Percentiles rank a stretch among this genome's conserved stretches.
Conservation (phyloP, 2,329 filamentous ascomycete species). For the Xylariaceae sp. region DNA sequence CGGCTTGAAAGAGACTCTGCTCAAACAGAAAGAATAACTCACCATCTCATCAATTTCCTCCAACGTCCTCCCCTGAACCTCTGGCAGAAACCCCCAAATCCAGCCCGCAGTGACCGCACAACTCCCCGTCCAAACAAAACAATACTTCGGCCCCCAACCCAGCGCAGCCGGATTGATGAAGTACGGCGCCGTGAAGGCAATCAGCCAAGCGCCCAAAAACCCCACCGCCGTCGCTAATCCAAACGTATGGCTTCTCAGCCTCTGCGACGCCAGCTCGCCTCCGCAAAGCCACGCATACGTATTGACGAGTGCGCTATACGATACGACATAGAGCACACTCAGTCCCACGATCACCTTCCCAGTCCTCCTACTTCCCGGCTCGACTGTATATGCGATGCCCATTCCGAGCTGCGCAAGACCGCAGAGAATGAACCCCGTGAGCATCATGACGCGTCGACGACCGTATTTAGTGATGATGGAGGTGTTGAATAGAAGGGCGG, state of each 20-base stretch:
- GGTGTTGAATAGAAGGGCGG: constrained; percentile 50
- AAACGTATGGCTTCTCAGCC: constrained; percentile 52
- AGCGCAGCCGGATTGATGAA: constrained; percentile 51
- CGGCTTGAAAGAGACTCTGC: constrained; percentile 15
- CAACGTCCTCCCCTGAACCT: constrained; percentile 47
- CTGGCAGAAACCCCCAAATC: constrained; percentile 47
- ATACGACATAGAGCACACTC: constrained; percentile 48
- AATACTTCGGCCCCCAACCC: constrained; percentile 53
- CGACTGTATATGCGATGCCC: constrained; percentile 45
- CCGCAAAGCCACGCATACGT: constrained; percentile 54
- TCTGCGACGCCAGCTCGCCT: constrained; percentile 52
- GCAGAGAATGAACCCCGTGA: constrained; percentile 45
- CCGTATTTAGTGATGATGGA: constrained; percentile 48
- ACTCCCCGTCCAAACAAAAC: constrained; percentile 48
- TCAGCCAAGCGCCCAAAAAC: constrained; percentile 52
- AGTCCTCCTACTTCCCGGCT: constrained; percentile 33
- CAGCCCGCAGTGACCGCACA: constrained; percentile 32
- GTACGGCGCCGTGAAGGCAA: constrained; percentile 53
- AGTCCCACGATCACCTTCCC: constrained; percentile 48
- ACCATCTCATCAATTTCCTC: constrained; percentile 54
- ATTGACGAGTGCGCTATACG: constrained; percentile 49
- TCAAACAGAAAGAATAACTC: constrained; percentile 10
- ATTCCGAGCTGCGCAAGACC: constrained; percentile 50
- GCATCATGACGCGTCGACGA: constrained; percentile 48
- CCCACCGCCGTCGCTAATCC: constrained; percentile 48